phyloP scores from a whole-genome alignment of 768 basidiomycete genomes.

The Postia placenta region DNA sequence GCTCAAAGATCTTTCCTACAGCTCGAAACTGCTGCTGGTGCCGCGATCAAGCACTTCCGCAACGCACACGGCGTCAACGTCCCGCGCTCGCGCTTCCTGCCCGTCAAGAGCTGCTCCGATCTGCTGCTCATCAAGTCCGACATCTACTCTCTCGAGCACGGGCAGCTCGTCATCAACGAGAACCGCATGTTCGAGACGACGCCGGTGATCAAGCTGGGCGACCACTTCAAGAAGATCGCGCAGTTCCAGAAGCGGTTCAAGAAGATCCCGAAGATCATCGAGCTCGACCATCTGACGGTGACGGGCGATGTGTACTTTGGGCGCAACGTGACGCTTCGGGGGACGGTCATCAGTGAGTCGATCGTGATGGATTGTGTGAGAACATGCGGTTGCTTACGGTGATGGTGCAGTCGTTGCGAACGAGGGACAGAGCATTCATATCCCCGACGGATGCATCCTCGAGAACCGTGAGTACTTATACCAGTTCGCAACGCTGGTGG shows the following conservation, averaged over 20 bases:
- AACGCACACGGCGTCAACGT: slow-evolving; percentile 69
- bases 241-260: slow-evolving; percentile 74
- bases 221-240: slow-evolving; percentile 70
- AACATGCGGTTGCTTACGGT: too few relatives aligned
- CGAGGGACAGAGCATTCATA: slow-evolving; percentile 52
- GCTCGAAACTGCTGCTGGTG: slow-evolving; percentile 74
- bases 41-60: slow-evolving; percentile 68
- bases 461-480: slow-evolving; percentile 36
- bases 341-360: slow-evolving; percentile 52
- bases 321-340: slow-evolving; percentile 55
- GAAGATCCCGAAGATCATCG: slow-evolving; percentile 66
- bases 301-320: slow-evolving; percentile 66
- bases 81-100: slow-evolving; percentile 66
- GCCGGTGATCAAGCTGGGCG: slow-evolving; percentile 73
- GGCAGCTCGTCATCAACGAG: slow-evolving; percentile 57
- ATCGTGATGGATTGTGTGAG: too few relatives aligned
- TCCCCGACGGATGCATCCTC: slow-evolving; percentile 52
- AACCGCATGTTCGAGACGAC: slow-evolving; percentile 53
- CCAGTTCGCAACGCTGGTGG: not conserved
- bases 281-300: slow-evolving; percentile 71
- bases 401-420: slow-evolving; percentile 42
- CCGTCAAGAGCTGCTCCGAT: slow-evolving; percentile 58
- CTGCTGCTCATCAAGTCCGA: slow-evolving; percentile 63
- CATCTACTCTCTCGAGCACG: slow-evolving; percentile 66
- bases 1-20: slow-evolving; percentile 14